These are phyloP conservation scores for Saitozyma sp. DNA, from an alignment of 768 basidiomycete genomes.

Conservation along the genomic window DNA sequence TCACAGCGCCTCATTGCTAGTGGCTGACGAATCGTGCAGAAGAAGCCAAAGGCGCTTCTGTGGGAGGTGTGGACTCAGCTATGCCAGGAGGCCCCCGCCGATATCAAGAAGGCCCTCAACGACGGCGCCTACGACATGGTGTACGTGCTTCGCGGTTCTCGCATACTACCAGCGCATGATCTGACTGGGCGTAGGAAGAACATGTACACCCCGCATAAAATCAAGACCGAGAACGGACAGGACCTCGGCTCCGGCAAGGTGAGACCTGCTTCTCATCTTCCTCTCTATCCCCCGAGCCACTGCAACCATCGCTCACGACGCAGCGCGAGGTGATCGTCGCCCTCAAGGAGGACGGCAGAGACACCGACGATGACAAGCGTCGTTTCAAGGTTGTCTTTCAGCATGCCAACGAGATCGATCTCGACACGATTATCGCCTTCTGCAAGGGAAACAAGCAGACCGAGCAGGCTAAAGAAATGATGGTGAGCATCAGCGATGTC, in stretches of 20 bases:
- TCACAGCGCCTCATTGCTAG: neutral
- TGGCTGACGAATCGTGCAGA: neutral
- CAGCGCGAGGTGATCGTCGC: slow-evolving; percentile 35
- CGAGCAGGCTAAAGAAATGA: slow-evolving; percentile 32
- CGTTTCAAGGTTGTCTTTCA: slow-evolving; percentile 47
- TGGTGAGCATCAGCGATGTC: slow-evolving; percentile 26
- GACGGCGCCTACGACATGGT: slow-evolving; percentile 35
- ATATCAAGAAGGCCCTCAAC: slow-evolving; percentile 31
- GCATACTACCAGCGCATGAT: no score
- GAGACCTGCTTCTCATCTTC: neutral
- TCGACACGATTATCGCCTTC: slow-evolving; percentile 43
- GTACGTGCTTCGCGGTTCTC: slow-evolving; percentile 19
- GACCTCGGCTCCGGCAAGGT: slow-evolving; percentile 7
- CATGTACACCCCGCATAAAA: slow-evolving; percentile 39
- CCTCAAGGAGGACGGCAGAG: slow-evolving; percentile 39
- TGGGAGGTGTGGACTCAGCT: slow-evolving; percentile 40
- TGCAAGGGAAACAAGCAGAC: slow-evolving; percentile 41
- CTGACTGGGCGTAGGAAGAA: slow-evolving; percentile 37
- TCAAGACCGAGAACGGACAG: slow-evolving; percentile 28
- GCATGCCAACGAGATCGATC: slow-evolving; percentile 42
- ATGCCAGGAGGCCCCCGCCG: slow-evolving; percentile 21
- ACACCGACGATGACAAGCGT: slow-evolving; percentile 34
- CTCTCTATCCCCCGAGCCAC: neutral
- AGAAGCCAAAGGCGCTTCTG: slow-evolving; percentile 38
- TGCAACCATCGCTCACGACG: neutral